These are phyloP conservation scores for Boletus pseudo-olivaceus DNA, from an alignment of 768 basidiomycete genomes.

Conservation along the genomic window DNA sequence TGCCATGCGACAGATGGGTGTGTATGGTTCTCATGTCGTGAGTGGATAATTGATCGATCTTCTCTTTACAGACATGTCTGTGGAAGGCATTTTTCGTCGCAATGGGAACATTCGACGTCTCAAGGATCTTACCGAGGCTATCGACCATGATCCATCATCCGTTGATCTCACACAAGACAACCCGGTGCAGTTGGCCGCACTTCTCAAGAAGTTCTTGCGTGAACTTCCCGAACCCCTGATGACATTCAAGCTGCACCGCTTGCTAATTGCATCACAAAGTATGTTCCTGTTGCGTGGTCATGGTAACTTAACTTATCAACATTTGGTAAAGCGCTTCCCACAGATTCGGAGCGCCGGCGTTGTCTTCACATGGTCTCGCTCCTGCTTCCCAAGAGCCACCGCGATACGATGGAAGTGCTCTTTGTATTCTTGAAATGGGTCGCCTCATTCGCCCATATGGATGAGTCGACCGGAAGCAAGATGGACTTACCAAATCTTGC, in stretches of 20 bases:
- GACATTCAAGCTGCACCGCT: conserved; percentile 88
- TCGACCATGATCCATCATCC: conserved; percentile 89
- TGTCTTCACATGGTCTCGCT: conserved; percentile 83
- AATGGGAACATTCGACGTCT: conserved; percentile 95
- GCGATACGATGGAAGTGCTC: conserved; percentile 96
- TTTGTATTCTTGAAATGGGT: conserved; percentile 99
- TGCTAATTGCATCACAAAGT: conserved; percentile 89
- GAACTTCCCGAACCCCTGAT: conserved; percentile 95
- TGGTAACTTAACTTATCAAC: conserved; percentile 9
- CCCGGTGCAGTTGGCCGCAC: conserved; percentile 93
- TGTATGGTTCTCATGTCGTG: conserved; percentile 23
- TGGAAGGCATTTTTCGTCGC: conserved; percentile 98
- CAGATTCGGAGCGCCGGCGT: conserved; percentile 74
- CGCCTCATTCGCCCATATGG: conserved; percentile 96
- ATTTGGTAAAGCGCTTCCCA: conserved; percentile 54
- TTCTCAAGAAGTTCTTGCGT: conserved; percentile 95
- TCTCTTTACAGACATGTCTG: conserved; percentile 79
- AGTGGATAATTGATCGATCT: neutral
- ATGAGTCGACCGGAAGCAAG: conserved; percentile 95
- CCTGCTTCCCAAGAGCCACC: conserved; percentile 86
- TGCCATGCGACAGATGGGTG: conserved; percentile 99
- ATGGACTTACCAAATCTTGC: conserved; percentile 97
- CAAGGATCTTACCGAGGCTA: conserved; percentile 85
- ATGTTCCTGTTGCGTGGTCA: conserved; percentile 31
- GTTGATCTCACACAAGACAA: conserved; percentile 94